These are phyloP conservation scores for Russula dissimulans DNA, from an alignment of 768 basidiomycete species.

Conservation along the genomic window DNA sequence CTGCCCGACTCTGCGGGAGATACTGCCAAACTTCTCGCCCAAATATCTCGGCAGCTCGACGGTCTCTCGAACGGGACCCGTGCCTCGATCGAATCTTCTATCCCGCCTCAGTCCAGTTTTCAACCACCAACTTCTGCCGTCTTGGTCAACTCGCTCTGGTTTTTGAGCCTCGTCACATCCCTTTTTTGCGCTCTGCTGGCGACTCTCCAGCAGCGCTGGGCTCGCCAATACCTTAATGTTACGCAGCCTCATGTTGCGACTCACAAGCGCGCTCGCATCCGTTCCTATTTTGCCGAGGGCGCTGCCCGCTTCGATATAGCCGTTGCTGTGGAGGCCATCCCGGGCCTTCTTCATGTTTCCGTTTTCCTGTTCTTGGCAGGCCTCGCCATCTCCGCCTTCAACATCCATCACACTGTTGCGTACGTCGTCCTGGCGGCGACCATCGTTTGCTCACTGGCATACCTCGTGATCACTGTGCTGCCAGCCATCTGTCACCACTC, in stretches of 20 bases:
- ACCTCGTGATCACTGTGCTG: slow-evolving; percentile 3
- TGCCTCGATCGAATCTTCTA: not conserved
- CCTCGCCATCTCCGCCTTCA: slow-evolving; percentile 10
- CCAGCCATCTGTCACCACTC: not conserved
- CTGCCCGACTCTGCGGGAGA: slow-evolving; percentile 3
- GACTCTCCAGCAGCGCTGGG: slow-evolving; percentile 8
- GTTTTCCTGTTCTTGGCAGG: slow-evolving; percentile 12
- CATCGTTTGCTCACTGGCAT: not conserved
- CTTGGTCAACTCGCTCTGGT: slow-evolving; percentile 10
- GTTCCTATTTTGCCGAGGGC: slow-evolving; percentile 6
- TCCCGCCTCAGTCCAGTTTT: not conserved
- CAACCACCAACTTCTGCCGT: not conserved
- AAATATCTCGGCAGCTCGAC: slow-evolving; percentile 12
- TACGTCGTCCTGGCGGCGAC: not conserved
- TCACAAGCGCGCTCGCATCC: slow-evolving; percentile 7
- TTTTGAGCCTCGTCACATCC: slow-evolving; percentile 3
- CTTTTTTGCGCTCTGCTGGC: slow-evolving; percentile 12
- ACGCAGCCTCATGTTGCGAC: not conserved
- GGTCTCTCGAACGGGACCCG: not conserved
- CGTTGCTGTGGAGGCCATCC: slow-evolving; percentile 1
- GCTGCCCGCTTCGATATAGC: not conserved
- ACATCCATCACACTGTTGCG: slow-evolving; percentile 6
- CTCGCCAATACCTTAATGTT: slow-evolving; percentile 2
- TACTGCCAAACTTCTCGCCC: slow-evolving; percentile 4
- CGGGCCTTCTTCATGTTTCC: slow-evolving; percentile 3